Base-by-base conservation (phyloP, 495 filamentous ascomycete species). In the Penicillium turbatum region DNA sequence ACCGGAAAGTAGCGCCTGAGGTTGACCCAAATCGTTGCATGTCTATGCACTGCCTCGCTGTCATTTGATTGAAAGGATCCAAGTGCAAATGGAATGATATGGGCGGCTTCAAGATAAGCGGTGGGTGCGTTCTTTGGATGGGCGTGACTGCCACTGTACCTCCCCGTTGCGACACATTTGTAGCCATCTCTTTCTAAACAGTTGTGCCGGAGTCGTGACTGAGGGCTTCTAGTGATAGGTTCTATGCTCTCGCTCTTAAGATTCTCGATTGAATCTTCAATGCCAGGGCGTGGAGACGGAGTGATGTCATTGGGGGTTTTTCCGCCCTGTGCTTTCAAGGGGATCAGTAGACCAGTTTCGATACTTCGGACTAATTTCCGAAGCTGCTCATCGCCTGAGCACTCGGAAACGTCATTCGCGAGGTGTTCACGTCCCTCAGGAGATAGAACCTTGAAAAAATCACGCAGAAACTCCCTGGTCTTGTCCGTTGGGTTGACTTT, bases 241-340 rank as follows among this genome's bases (percentile, higher is more conserved):
- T n/a, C n/a, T n/a, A n/a, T 53, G 51, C 48, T 41, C 44, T 19
- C 30, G 55, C 50, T 54, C 37, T 50, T 58, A 10, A 50, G 55
- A 50, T 45, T 35, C 32, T 57, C 55, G 37, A 29, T n/a, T n/a
- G n/a, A n/a, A n/a, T n/a, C n/a, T n/a, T n/a, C n/a, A n/a, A n/a
- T n/a, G n/a, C n/a, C n/a, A n/a, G n/a, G 29, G 21, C 55, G 44
- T n/a, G 50, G 50, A 32, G 55, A 58, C 5, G 38, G 50, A 39
- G 44, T 49, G 45, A 58, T n/a, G n/a, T n/a, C 46, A 54, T 42
- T 50, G 17, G 55, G 51, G 49, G 55, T 50, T 49, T 54, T 49
- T 37, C 55, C 55, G 38, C 51, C 51, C 16, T 54, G 19, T 52
- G 55, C 55, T 58, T 54, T 58, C 50, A 58, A 19, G 32, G 55